Evolutionary conservation across 148 eudicot species (phyloP).

Genomic region (Talinum fruticosum): DNA sequence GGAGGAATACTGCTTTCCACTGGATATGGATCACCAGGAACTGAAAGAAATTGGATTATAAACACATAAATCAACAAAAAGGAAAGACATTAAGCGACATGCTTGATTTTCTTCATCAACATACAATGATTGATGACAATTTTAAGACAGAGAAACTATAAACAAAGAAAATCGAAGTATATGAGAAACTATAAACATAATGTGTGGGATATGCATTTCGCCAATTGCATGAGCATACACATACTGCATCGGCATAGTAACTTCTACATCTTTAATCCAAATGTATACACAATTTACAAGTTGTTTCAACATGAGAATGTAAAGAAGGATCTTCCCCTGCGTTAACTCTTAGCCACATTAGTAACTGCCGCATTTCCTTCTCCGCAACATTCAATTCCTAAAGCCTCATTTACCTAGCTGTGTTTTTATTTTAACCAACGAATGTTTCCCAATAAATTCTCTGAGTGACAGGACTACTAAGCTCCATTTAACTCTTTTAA

Average conservation of each 20-base stretch:
- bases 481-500: background rate
- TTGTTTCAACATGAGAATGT: background rate
- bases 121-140: background rate
- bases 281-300: too few species aligned
- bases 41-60: constrained; percentile 29
- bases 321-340: background rate
- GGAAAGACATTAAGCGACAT: background rate
- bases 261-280: too few species aligned
- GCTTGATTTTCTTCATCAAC: background rate
- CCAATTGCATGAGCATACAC: background rate
- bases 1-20: constrained; percentile 35
- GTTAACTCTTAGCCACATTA: background rate
- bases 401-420: background rate
- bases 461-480: background rate
- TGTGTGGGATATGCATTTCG: background rate
- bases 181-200: background rate
- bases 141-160: background rate
- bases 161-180: background rate
- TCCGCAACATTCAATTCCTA: too few species aligned
- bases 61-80: background rate
- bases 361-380: background rate
- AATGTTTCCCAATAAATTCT: background rate
- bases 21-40: constrained; percentile 87
- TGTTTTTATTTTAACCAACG: background rate
- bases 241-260: background rate